These are phyloP conservation scores for Begonia loranthoides DNA, from an alignment of 306 rosid genomes.

Conservation along the genomic window DNA sequence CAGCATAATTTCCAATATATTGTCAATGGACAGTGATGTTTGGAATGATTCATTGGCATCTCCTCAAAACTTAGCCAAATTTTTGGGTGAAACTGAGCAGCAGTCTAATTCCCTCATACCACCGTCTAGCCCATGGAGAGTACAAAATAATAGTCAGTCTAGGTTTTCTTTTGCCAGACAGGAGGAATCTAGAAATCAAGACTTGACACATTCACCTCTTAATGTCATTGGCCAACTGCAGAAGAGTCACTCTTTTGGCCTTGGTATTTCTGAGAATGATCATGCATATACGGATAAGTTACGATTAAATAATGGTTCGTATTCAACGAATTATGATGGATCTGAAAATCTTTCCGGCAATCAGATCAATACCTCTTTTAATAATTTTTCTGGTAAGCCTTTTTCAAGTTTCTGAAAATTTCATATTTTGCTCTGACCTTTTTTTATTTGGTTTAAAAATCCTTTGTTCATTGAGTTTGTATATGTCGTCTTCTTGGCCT, in stretches of 20 bases:
- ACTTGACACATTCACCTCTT: conserved; percentile 36
- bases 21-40: conserved; percentile 59
- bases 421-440: neutral
- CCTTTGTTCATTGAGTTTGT: neutral
- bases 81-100: conserved; percentile 44
- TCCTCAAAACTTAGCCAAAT: conserved; percentile 43
- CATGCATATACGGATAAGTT: conserved; percentile 31
- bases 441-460: neutral
- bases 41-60: conserved; percentile 65
- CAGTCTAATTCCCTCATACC: conserved; percentile 29
- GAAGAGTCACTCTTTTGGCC: conserved; percentile 30
- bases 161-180: conserved; percentile 87
- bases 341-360: conserved; percentile 28
- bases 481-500: neutral
- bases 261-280: conserved; percentile 34
- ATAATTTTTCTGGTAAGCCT: conserved; percentile 55
- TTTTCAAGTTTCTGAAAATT: neutral
- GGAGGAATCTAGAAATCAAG: conserved; percentile 45
- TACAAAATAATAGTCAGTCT: conserved; percentile 59
- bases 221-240: conserved; percentile 29
- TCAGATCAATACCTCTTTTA: conserved; percentile 25
- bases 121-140: conserved; percentile 56
- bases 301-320: conserved; percentile 40
- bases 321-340: conserved; percentile 31
- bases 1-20: conserved; percentile 83